Evolutionary conservation across 306 rosid genomes (phyloP).

Genomic region (Medicago lupulina): DNA sequence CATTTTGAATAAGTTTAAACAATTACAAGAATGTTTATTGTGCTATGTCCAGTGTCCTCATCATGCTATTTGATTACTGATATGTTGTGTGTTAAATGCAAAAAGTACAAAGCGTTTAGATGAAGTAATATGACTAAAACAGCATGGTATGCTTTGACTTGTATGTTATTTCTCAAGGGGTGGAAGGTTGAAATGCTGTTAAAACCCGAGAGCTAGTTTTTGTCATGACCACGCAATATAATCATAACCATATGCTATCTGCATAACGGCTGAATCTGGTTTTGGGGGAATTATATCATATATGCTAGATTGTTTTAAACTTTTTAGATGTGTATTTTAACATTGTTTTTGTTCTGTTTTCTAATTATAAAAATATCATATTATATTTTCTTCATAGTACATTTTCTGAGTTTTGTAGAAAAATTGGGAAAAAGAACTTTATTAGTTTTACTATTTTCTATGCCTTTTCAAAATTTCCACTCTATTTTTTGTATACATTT

Average conservation of each 20-base stretch:
- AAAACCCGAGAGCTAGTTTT: not conserved
- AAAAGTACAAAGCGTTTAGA: not conserved
- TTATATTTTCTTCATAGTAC: not conserved
- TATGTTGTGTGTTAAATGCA: not conserved
- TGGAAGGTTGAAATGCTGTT: conserved; percentile 10
- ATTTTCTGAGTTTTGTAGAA: not conserved
- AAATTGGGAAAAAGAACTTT: not conserved
- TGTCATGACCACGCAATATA: not conserved
- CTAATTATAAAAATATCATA: not conserved
- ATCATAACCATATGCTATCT: not conserved
- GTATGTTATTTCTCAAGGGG: not conserved
- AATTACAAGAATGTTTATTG: not conserved
- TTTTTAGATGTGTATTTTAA: not conserved
- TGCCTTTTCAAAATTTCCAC: not conserved
- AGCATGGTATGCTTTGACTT: not conserved
- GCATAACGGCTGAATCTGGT: not conserved
- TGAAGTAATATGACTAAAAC: conserved; percentile 5
- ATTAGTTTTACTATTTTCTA: not conserved
- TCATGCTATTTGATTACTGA: conserved; percentile 15
- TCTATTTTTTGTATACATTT: no score
- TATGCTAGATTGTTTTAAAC: not conserved
- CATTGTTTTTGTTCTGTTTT: not conserved
- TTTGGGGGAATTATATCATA: not conserved
- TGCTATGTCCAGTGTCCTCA: not conserved
- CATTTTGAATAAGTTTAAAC: conserved; percentile 14